These are phyloP conservation scores for Parathielavia appendiculata DNA, from an alignment of 495 filamentous ascomycete species.

Conservation along the genomic window DNA sequence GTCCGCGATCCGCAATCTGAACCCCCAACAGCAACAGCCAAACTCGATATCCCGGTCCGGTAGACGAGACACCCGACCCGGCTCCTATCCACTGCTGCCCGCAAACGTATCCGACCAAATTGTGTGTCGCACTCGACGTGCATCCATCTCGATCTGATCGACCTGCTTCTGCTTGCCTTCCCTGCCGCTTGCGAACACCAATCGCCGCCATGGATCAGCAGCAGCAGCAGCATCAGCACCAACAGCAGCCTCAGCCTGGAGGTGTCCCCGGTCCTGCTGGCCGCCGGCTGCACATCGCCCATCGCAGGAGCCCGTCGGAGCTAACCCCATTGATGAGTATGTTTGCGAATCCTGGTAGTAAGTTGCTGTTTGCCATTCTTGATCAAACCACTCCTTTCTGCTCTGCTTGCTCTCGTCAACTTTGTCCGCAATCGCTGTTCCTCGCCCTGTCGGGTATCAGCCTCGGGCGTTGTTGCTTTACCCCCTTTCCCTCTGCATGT, in stretches of 20 bases:
- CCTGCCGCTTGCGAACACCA: constrained; percentile 21
- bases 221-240: constrained; percentile 49
- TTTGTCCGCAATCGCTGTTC: neutral
- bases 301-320: constrained; percentile 95
- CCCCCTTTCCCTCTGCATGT: neutral
- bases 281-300: constrained; percentile 93
- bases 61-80: constrained; percentile 7
- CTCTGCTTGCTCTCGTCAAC: neutral
- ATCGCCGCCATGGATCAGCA: constrained; percentile 70
- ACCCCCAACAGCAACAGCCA: constrained; percentile 7
- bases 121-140: constrained; percentile 48
- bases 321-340: constrained; percentile 97
- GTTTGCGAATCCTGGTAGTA: constrained; percentile 55
- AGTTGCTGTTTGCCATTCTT: constrained; percentile 28
- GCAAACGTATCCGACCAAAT: constrained; percentile 19
- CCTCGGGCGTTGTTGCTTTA: neutral
- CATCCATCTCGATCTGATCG: constrained; percentile 24
- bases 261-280: constrained; percentile 77
- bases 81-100: constrained; percentile 8
- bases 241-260: constrained; percentile 48
- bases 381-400: neutral
- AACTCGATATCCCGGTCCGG: neutral
- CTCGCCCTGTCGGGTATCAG: neutral
- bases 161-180: constrained; percentile 13
- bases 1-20: constrained; percentile 27